A percentile compares a stretch with the other conserved stretches of the same genome.
Conservation (phyloP, 2,329 filamentous ascomycete species). For the Microdochium paspali region DNA sequence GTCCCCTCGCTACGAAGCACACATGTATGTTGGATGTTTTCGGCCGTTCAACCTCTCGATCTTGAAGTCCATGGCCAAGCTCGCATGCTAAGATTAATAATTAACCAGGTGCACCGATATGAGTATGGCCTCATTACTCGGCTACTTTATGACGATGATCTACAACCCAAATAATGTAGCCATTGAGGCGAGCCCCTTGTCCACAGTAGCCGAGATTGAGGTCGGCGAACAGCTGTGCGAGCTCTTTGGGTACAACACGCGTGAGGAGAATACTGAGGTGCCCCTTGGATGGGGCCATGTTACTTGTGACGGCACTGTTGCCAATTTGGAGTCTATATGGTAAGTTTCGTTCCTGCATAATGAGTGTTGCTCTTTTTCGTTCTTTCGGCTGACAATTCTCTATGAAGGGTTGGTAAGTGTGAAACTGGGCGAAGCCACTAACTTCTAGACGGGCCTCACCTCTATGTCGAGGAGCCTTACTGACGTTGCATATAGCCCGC, state of each 20-base stretch:
- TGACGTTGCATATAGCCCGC: too few relatives aligned
- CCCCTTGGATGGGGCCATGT: conserved; percentile 32
- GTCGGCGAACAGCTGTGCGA: conserved; percentile 34
- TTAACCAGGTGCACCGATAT: conserved; percentile 23
- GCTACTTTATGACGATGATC: conserved; percentile 39
- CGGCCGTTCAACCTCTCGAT: too few relatives aligned
- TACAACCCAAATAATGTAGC: conserved; percentile 41
- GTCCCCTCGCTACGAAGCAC: conserved; percentile 34
- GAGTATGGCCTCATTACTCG: conserved; percentile 30
- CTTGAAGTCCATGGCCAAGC: too few relatives aligned
- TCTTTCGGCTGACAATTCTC: too few relatives aligned
- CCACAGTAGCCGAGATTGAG: conserved; percentile 31
- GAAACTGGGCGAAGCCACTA: too few relatives aligned
- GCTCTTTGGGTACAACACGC: conserved; percentile 32
- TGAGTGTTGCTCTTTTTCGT: too few relatives aligned
- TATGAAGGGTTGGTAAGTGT: neutral
- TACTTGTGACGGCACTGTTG: conserved; percentile 33
- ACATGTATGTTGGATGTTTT: conserved; percentile 28
- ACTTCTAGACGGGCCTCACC: too few relatives aligned
- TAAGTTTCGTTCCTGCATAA: conserved; percentile 3
- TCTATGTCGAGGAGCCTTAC: too few relatives aligned
- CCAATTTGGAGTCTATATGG: conserved; percentile 39
- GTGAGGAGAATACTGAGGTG: conserved; percentile 11
- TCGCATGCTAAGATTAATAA: too few relatives aligned
- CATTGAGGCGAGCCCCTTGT: conserved; percentile 33